These are phyloP conservation scores for Cryptosporidium parvum DNA, from an alignment of 169 alveolate genomes.

Conservation along the genomic window DNA sequence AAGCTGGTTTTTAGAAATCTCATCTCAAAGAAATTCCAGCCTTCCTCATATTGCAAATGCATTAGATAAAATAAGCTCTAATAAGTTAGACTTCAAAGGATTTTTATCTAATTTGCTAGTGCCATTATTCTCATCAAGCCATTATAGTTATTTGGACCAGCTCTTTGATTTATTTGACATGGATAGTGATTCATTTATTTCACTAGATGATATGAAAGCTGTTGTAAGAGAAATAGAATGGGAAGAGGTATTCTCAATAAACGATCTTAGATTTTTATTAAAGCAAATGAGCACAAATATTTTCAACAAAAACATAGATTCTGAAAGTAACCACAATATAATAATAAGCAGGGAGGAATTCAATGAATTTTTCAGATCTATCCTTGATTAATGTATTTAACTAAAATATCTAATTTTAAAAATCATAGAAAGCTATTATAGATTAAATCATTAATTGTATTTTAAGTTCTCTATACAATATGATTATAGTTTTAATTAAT, in stretches of 20 bases:
- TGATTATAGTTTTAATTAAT: neutral
- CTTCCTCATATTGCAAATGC: conserved; percentile 36
- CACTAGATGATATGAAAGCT: conserved; percentile 57
- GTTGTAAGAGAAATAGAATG: conserved; percentile 64
- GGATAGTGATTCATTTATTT: conserved; percentile 57
- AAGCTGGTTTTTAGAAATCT: conserved; percentile 65
- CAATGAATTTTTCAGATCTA: conserved; percentile 65
- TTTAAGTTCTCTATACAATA: neutral
- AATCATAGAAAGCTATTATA: neutral
- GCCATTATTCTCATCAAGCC: conserved; percentile 58
- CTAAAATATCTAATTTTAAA: neutral
- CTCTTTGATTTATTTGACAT: conserved; percentile 59
- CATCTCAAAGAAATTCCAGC: conserved; percentile 40
- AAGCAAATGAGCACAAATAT: conserved; percentile 54
- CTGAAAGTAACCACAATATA: conserved; percentile 13
- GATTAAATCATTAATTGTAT: neutral
- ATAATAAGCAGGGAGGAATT: conserved; percentile 52
- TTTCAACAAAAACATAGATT: conserved; percentile 6
- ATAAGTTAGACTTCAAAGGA: conserved; percentile 17
- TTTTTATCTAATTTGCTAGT: conserved; percentile 37
- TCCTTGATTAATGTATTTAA: conserved; percentile 26
- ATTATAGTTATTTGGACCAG: conserved; percentile 60
- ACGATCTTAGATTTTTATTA: conserved; percentile 25
- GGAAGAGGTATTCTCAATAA: conserved; percentile 39
- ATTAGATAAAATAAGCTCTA: conserved; percentile 13